These are phyloP conservation scores for Populus pruinosa DNA, from an alignment of 345 rosid species.

Conservation along the genomic window DNA sequence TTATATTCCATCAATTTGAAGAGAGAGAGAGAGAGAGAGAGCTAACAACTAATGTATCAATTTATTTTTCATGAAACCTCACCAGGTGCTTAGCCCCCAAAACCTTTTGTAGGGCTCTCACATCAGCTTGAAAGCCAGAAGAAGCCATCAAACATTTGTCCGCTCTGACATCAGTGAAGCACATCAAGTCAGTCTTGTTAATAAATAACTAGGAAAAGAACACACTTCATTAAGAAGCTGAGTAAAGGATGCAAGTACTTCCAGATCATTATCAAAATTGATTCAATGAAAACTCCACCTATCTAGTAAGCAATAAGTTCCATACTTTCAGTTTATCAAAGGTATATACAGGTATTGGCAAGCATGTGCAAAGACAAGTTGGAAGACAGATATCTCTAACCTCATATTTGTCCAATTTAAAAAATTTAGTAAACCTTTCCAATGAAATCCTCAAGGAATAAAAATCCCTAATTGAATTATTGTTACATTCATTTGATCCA, in stretches of 20 bases:
- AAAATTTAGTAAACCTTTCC: neutral
- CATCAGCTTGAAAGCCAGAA: slow-evolving; percentile 97
- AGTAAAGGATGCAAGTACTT: neutral
- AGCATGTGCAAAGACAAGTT: neutral
- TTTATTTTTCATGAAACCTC: slow-evolving; percentile 25
- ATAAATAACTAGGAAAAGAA: neutral
- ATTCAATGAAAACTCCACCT: neutral
- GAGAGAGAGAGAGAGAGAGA: neutral
- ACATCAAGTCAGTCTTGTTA: neutral
- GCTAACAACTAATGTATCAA: neutral
- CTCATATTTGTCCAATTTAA: neutral
- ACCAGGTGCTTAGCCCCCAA: slow-evolving; percentile 88
- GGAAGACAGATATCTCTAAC: neutral
- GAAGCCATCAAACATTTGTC: slow-evolving; percentile 83
- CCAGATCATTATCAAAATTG: neutral
- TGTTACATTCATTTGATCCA: neutral
- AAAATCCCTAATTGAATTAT: neutral
- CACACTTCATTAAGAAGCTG: neutral
- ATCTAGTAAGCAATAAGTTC: neutral
- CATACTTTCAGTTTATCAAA: neutral
- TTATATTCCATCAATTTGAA: neutral
- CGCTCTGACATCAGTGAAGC: slow-evolving; percentile 49
- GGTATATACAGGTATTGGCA: neutral
- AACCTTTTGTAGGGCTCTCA: slow-evolving; percentile 82
- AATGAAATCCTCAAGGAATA: neutral